Evolutionary conservation across 2,329 filamentous ascomycete species (phyloP), one percentile per base, ranked within the genome.

Genomic region (Aspergillus flavus): DNA sequence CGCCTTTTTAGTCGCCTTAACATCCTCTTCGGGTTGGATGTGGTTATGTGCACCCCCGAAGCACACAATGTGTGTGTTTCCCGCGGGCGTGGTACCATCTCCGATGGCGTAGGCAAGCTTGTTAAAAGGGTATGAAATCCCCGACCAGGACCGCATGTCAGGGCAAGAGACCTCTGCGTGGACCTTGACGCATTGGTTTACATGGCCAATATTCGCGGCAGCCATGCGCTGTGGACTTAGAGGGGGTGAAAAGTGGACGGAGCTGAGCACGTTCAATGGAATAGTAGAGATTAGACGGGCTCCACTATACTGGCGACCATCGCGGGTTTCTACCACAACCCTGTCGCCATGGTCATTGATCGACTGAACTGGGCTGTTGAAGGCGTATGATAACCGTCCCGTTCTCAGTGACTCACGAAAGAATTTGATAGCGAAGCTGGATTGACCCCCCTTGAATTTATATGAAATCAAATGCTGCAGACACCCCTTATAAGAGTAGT

Each of bases 31-130:
- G 0, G 80, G 80, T 2, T 82, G 72, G 5, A 84, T 77, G 43
- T 82, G 80, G n/a, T 80, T 80, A 14, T 77, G 68, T 2, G 75
- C 66, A 0, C 76, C 78, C 0, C 82, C 81, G 57, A 85, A 84
- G 1, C 76, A 75, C 0, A 84, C 82, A 1, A 84, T 70, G 41
- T 84, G 82, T 0, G 82, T 83, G 45, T 84, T 83, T 0, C 82
- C 81, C 0, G 76, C 75, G 0, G 79, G 78, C 0, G 80, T 82
- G 0, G 73, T 76, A 0, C 83, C 82, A 60, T 84, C 82, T 0
- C 79, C 83, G 6, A 82, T 77, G 0, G 75, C 79, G 53, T 81
- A 83, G 4, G 76, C 73, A 0, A 84, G 73, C 19, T 77, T 75
- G 21, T 82, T 82, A 12, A 76, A 69, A 0, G 82, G 81, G 60